These are phyloP conservation scores for Emericellopsis cladophorae DNA, from an alignment of 2,329 filamentous ascomycete genomes.

Conservation along the genomic window DNA sequence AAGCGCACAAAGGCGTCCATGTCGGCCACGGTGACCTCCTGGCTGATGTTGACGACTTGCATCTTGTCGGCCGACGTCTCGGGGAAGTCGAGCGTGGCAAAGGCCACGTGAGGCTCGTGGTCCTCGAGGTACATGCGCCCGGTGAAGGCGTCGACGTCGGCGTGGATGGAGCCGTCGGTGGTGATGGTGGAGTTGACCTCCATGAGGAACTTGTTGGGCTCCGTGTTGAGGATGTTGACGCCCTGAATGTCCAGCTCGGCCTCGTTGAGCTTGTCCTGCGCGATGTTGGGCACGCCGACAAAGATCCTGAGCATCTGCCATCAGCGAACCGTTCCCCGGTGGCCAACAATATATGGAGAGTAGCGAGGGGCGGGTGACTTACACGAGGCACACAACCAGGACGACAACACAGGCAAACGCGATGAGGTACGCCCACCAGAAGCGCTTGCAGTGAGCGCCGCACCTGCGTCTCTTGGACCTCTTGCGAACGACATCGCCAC, in stretches of 20 bases:
- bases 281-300: conserved; percentile 42
- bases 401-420: conserved; percentile 33
- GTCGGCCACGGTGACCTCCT: conserved; percentile 32
- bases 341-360: too few species aligned
- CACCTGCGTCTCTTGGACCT: conserved; percentile 22
- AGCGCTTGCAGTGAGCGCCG: conserved; percentile 36
- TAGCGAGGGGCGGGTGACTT: conserved; percentile 18
- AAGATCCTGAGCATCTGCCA: conserved; percentile 29
- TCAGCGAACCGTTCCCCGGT: not conserved
- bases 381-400: conserved; percentile 47
- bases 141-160: conserved; percentile 34
- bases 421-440: conserved; percentile 51
- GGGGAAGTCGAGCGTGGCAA: conserved; percentile 38
- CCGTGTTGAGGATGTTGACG: conserved; percentile 34
- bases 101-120: conserved; percentile 29
- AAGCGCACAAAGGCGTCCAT: conserved; percentile 37
- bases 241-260: conserved; percentile 38
- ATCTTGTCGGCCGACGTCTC: conserved; percentile 32
- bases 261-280: conserved; percentile 40
- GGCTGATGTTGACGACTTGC: conserved; percentile 38
- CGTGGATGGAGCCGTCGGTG: conserved; percentile 37
- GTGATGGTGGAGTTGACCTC: conserved; percentile 42
- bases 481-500: conserved; percentile 10
- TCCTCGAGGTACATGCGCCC: conserved; percentile 44
- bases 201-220: conserved; percentile 32